These are phyloP conservation scores for Chytriomyces sp. DNA, from an alignment of 192 early-diverging fungal genomes.

Conservation along the genomic window DNA sequence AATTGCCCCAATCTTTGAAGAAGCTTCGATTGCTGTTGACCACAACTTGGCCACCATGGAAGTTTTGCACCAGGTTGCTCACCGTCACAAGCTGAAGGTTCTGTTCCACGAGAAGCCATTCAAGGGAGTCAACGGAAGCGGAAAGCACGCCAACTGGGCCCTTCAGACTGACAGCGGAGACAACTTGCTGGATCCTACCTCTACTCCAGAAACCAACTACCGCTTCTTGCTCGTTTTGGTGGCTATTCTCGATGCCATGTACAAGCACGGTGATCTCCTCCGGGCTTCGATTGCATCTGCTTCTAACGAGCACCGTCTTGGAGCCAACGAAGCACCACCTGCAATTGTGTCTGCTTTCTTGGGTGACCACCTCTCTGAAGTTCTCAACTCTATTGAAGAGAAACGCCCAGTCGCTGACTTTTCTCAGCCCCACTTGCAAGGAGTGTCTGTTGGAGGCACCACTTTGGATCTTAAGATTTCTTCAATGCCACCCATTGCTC, in stretches of 20 bases:
- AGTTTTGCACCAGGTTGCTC: conserved; percentile 93
- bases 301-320: conserved; percentile 98
- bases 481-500: conserved; percentile 85
- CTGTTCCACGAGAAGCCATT: conserved; percentile 99
- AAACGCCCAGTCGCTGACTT: conserved; percentile 84
- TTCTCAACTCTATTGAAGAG: conserved; percentile 91
- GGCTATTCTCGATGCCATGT: conserved; percentile 86
- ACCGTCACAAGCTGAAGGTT: conserved; percentile 94
- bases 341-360: conserved; percentile 97
- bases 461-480: conserved; percentile 94
- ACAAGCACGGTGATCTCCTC: conserved; percentile 90
- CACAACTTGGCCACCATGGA: conserved; percentile 99
- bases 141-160: conserved; percentile 99
- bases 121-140: conserved; percentile 97
- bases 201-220: conserved; percentile 97
- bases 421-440: conserved; percentile 86
- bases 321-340: conserved; percentile 97
- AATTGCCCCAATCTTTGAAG: conserved; percentile 98
- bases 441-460: conserved; percentile 93
- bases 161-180: conserved; percentile 92
- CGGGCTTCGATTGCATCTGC: conserved; percentile 90
- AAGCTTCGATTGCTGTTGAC: conserved; percentile 93
- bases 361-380: conserved; percentile 95
- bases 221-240: conserved; percentile 96
- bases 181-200: conserved; percentile 96